Base-by-base conservation (phyloP, 768 basidiomycete species). In the Lanmaoa pseudosensibilis region DNA sequence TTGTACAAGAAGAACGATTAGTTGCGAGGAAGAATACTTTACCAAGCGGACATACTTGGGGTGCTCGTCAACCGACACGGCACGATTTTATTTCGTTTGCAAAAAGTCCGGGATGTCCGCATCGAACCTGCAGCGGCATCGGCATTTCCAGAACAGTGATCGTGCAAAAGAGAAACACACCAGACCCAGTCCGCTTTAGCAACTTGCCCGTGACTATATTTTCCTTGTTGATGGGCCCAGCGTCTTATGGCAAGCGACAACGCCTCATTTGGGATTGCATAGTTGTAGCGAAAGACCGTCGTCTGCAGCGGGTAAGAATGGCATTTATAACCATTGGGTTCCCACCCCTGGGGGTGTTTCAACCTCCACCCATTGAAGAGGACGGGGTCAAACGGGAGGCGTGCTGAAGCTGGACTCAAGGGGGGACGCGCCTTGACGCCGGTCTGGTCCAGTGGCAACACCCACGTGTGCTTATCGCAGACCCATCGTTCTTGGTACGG, bases 381-480 rank as follows among this genome's bases (percentile, higher is more conserved):
- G 7, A 59, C 58, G 1, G 60, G 68, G 19, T 68, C 63, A 13
- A 61, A 50, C 12, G 32, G 33, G 30, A 68, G 54, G 6, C 48
- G 54, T 2, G 25, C 47, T 0, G 68, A 69, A 1, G 57, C 19
- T 2, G 10, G n/a, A 19, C 59, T 61, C 52, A 54, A 18, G 0
- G 62, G 41, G 1, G 55, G 55, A 5, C 68, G 67, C 6, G 8
- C 32, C 25, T 46, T 41, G 23, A 65, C 45, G 5, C 57, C 60
- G 0, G 52, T 50, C 18, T 57, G 68, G 41, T 73, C 62, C 15
- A 77, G 53, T 0, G 69, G 66, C 13, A 77, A 27, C 1, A 57
- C 63, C 73, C 74, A 75, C 39, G 69, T 67, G 32, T 60, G 33
- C 0, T 36, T 36, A 39, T 78, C 76, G 2, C 66, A 65, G 2